Percentiles rank a stretch among this genome's conserved stretches.
Evolutionary conservation across 148 eudicot species (phyloP).

Genomic region (Chenopodium suecicum): DNA sequence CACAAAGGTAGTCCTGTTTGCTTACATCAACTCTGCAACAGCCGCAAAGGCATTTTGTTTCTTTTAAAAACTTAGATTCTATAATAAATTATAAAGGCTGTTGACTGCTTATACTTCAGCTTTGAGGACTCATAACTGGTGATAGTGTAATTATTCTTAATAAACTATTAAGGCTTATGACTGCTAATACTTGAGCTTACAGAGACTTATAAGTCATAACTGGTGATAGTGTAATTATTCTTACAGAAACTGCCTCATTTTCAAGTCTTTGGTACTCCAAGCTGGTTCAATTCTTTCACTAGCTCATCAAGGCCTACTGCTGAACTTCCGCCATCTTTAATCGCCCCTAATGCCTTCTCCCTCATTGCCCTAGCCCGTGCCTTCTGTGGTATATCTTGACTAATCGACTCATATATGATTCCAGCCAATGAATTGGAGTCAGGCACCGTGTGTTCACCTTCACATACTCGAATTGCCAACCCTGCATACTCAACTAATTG

Average conservation of each 20-base stretch:
- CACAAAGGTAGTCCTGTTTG: not conserved
- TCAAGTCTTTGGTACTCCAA: not conserved
- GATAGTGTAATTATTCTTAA: not conserved
- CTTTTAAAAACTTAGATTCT: no score
- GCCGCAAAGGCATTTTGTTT: not conserved
- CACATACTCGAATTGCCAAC: conserved; percentile 40
- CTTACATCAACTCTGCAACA: not conserved
- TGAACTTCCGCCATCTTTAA: conserved; percentile 45
- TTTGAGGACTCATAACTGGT: not conserved
- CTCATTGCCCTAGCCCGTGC: conserved; percentile 40
- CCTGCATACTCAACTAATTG: conserved; percentile 52
- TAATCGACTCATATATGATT: conserved; percentile 38
- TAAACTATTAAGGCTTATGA: not conserved
- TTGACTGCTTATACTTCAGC: not conserved
- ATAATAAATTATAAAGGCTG: not conserved
- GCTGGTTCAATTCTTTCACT: conserved; percentile 35
- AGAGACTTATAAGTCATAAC: not conserved
- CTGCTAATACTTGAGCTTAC: not conserved
- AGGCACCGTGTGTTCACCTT: conserved; percentile 48
- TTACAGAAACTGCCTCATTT: not conserved
- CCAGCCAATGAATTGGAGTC: conserved; percentile 42
- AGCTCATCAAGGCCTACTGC: conserved; percentile 34
- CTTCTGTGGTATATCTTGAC: conserved; percentile 28
- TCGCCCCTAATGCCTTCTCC: conserved; percentile 43
- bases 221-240: not conserved